Evolutionary conservation across 495 filamentous ascomycete species (phyloP), one percentile per base, ranked within the genome.

Genomic region (Bryoglossum gracile): DNA sequence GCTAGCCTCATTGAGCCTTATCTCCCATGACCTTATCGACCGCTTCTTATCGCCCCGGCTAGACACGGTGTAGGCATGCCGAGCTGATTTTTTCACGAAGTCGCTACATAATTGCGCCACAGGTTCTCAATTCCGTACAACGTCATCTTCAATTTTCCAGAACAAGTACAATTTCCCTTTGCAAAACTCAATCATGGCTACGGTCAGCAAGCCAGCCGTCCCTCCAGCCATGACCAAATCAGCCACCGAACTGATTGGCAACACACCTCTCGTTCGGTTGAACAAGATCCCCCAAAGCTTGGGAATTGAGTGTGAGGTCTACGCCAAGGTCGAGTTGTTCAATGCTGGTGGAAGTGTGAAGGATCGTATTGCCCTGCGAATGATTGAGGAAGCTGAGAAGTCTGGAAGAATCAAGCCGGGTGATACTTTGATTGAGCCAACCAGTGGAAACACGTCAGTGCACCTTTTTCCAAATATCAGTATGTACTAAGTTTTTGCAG

Each of bases 341-440:
- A 97, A 94, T 75, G 91, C 94, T 8, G 92, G 94, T 55, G 92
- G 92, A 46, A 94, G 87, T 66, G 89, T 99, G 58, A 99, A 99
- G 66, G 92, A 99, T 67, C 79, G 92, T 48, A 97, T 99, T 64
- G 92, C 92, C 16, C 67, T 92, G 61, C 86, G 94, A 60, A 99
- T 99, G 92, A 86, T 99, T 53, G 90, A 99, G 65, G 87, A 89
- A 65, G 92, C 92, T 8, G 92, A 99, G 70, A 79, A 77, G 51
- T 78, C 75, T 39, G 94, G 92, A 9, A 81, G 92, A 39, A 97
- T 99, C 65, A 95, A 90, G 73, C 94, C 92, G 26, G 92, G 92
- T 43, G 89, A 99, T 63, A 95, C 89, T 13, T 68, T 99, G 50
- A 99, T 99, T 58, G 92, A 99, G 73, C 92, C 92, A 6, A 99